A percentile compares a stretch with the other conserved stretches of the same genome.
Evolutionary conservation across 2,329 filamentous ascomycete genomes (phyloP).

Genomic region (Monilinia fructicola): DNA sequence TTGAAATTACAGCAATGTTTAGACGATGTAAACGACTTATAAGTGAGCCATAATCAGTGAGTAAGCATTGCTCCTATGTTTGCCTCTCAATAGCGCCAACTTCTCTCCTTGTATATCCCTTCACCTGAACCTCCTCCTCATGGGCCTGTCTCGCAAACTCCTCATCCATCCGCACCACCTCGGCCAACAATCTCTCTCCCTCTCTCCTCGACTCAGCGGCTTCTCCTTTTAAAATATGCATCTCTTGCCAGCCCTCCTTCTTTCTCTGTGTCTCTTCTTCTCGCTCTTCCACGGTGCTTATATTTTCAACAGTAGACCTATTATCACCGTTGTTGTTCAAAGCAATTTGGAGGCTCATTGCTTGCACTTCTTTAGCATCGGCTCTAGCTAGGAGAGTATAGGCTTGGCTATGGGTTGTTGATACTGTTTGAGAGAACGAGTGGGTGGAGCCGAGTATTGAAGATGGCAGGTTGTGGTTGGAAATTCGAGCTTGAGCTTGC

Average conservation of each 20-base stretch:
- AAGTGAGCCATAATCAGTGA: background rate
- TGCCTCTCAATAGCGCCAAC: background rate
- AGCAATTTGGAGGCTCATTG: constrained; percentile 23
- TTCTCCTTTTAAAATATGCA: constrained; percentile 32
- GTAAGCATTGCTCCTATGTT: background rate
- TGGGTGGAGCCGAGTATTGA: background rate
- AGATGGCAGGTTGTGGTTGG: constrained; percentile 9
- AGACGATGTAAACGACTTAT: background rate
- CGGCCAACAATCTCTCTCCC: constrained; percentile 32
- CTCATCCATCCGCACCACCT: constrained; percentile 33
- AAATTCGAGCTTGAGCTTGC: background rate
- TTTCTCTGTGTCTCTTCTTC: constrained; percentile 26
- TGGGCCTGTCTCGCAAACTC: constrained; percentile 35
- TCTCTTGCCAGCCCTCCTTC: constrained; percentile 26
- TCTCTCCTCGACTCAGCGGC: constrained; percentile 32
- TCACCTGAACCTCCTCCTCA: constrained; percentile 26
- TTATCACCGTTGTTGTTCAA: constrained; percentile 1
- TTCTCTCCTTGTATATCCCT: background rate
- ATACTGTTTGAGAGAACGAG: constrained; percentile 25
- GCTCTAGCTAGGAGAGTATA: constrained; percentile 28
- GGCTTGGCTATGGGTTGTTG: constrained; percentile 32
- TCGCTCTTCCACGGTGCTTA: constrained; percentile 21
- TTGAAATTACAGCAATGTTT: background rate
- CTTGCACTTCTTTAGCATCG: constrained; percentile 31
- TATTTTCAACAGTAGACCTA: background rate